Percentiles rank a stretch among this genome's conserved stretches.
phyloP scores from a whole-genome alignment of 306 rosid species.

The Trifolium pratense region DNA sequence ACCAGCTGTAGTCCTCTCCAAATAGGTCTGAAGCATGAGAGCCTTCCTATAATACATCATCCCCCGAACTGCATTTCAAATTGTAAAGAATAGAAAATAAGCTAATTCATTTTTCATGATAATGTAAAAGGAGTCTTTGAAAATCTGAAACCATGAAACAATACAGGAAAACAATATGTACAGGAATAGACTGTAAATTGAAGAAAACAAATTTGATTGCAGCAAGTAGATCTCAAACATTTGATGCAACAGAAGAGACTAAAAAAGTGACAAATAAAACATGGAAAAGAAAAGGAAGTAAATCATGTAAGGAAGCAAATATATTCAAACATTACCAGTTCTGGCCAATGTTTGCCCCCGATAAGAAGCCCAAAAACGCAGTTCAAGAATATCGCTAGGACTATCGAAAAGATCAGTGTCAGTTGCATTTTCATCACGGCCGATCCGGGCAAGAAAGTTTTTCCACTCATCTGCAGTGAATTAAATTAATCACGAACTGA shows the following conservation, averaged over 20 bases:
- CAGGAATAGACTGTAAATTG: neutral
- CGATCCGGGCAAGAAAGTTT: conserved; percentile 89
- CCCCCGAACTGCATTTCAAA: conserved; percentile 76
- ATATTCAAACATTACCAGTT: conserved; percentile 64
- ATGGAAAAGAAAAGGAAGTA: neutral
- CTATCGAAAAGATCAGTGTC: conserved; percentile 66
- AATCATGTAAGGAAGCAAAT: conserved; percentile 27
- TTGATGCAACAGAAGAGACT: conserved; percentile 5
- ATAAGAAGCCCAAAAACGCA: conserved; percentile 96
- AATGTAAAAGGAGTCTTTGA: neutral
- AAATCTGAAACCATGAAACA: neutral
- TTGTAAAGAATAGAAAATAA: conserved; percentile 29
- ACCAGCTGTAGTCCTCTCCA: conserved; percentile 66
- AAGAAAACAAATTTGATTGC: conserved; percentile 5
- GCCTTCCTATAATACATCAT: conserved; percentile 99
- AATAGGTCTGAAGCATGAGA: conserved; percentile 91
- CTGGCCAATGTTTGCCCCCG: conserved; percentile 97
- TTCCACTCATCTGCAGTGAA: conserved; percentile 83
- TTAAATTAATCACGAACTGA: conserved; percentile 2
- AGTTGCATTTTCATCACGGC: conserved; percentile 70
- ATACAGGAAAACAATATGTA: neutral
- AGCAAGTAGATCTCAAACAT: neutral
- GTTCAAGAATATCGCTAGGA: conserved; percentile 77
- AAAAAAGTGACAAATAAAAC: neutral
- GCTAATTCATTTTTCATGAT: conserved; percentile 2